These are phyloP conservation scores for Zarea fungicola DNA, from an alignment of 2,329 filamentous ascomycete genomes.

Conservation along the genomic window DNA sequence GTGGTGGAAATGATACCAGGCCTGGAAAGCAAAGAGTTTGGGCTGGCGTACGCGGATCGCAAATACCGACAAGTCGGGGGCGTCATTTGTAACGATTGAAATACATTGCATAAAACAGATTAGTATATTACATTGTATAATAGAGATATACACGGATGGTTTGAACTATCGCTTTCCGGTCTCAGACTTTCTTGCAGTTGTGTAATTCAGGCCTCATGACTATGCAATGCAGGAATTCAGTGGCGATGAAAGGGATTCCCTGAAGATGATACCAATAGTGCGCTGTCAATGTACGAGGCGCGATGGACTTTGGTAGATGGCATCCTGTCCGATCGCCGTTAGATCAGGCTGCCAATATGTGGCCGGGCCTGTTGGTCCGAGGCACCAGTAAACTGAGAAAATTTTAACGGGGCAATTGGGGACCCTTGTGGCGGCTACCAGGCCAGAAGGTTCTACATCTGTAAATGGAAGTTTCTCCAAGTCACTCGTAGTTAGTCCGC, in stretches of 20 bases:
- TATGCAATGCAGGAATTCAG: no score
- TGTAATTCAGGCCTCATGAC: no score
- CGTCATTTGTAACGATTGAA: slow-evolving; percentile 22
- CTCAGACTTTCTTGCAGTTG: no score
- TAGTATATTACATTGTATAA: neutral
- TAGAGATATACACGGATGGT: no score
- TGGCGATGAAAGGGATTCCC: no score
- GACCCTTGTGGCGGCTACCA: slow-evolving; percentile 8
- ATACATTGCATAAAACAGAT: neutral
- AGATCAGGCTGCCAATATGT: neutral
- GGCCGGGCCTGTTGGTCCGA: slow-evolving; percentile 5
- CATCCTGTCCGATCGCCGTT: no score
- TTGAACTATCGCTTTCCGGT: no score
- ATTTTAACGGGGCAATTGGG: neutral
- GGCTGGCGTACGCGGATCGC: slow-evolving; percentile 45
- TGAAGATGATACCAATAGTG: no score
- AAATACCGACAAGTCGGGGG: slow-evolving; percentile 40
- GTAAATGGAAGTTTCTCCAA: no score
- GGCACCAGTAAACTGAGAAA: slow-evolving; percentile 3
- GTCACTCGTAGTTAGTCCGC: no score
- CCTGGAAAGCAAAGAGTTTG: slow-evolving; percentile 32
- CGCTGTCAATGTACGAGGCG: no score
- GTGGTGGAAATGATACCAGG: slow-evolving; percentile 40
- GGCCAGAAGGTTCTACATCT: slow-evolving; percentile 7
- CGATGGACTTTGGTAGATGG: no score